Percentiles rank a stretch among this genome's conserved stretches.
Conservation (phyloP, 768 basidiomycete genomes). For the Filobasidium wieringae region DNA sequence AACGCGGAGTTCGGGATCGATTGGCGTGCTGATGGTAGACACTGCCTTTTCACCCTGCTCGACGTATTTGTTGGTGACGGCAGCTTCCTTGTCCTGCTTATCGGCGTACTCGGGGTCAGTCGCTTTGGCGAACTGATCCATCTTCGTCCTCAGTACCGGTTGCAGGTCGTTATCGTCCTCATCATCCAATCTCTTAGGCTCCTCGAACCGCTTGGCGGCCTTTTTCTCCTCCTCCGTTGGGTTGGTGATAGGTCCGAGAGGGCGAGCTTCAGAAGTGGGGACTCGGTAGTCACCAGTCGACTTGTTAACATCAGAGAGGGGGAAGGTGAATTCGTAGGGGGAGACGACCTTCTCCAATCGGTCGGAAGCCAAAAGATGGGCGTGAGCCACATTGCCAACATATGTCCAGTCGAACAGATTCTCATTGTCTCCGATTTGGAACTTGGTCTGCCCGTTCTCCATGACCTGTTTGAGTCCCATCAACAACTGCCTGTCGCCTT, state of each 20-base stretch:
- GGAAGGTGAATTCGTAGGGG: constrained; percentile 43
- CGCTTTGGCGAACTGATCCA: constrained; percentile 57
- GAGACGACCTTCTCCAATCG: constrained; percentile 50
- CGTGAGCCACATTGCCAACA: constrained; percentile 86
- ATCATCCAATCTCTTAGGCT: constrained; percentile 23
- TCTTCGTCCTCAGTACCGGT: constrained; percentile 61
- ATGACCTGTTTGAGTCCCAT: constrained; percentile 67
- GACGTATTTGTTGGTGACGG: constrained; percentile 32
- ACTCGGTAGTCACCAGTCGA: constrained; percentile 57
- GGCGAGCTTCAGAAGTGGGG: constrained; percentile 69
- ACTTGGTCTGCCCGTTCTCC: constrained; percentile 68
- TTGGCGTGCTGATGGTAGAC: neutral
- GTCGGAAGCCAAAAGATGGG: constrained; percentile 87
- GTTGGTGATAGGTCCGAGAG: constrained; percentile 64
- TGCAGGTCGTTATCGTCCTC: constrained; percentile 39
- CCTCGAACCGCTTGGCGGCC: constrained; percentile 46
- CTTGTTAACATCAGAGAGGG: constrained; percentile 52
- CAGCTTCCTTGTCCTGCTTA: constrained; percentile 3
- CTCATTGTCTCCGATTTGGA: constrained; percentile 85
- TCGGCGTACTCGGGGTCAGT: constrained; percentile 46
- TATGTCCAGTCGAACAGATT: constrained; percentile 96
- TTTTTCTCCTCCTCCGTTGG: constrained; percentile 46
- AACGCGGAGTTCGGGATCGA: constrained; percentile 47
- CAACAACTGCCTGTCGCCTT: constrained; percentile 81
- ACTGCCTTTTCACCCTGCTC: constrained; percentile 1